phyloP scores from a whole-genome alignment of 345 rosid species.

The Gossypioides kirkii region DNA sequence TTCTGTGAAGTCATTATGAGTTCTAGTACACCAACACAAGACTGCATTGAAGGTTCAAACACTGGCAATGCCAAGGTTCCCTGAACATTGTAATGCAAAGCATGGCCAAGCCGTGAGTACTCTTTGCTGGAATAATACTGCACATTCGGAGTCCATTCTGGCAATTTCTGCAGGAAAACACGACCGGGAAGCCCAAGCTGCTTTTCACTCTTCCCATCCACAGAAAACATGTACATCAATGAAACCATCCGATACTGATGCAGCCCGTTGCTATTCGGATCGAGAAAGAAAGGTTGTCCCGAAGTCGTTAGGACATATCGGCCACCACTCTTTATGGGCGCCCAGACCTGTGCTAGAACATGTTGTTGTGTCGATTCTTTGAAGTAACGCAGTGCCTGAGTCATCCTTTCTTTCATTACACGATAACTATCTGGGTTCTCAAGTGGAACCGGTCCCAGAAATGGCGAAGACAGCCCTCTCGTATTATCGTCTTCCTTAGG shows the following conservation, averaged over 20 bases:
- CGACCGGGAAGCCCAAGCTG: constrained; percentile 96
- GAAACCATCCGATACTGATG: constrained; percentile 88
- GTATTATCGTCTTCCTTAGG: constrained; percentile 29
- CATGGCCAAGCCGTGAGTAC: constrained; percentile 73
- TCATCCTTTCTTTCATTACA: constrained; percentile 78
- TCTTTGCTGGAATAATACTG: constrained; percentile 82
- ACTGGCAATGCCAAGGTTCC: constrained; percentile 94
- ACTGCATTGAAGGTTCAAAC: constrained; percentile 69
- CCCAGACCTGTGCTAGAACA: constrained; percentile 91
- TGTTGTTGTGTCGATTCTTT: constrained; percentile 83
- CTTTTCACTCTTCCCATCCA: constrained; percentile 63
- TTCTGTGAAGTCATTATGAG: constrained; percentile 82
- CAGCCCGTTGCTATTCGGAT: constrained; percentile 64
- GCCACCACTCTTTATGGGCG: constrained; percentile 60
- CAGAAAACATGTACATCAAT: constrained; percentile 60
- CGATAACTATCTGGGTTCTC: constrained; percentile 60
- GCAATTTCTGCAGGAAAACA: constrained; percentile 71
- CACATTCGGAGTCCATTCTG: constrained; percentile 95
- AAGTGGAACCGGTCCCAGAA: constrained; percentile 37
- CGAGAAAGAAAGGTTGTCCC: constrained; percentile 89
- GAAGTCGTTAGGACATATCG: constrained; percentile 69
- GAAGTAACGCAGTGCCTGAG: constrained; percentile 80
- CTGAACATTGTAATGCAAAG: constrained; percentile 59
- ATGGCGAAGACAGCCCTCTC: constrained; percentile 44
- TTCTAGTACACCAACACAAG: constrained; percentile 87